Base-by-base conservation (phyloP, 768 basidiomycete genomes). In the Gyrodon lividus region DNA sequence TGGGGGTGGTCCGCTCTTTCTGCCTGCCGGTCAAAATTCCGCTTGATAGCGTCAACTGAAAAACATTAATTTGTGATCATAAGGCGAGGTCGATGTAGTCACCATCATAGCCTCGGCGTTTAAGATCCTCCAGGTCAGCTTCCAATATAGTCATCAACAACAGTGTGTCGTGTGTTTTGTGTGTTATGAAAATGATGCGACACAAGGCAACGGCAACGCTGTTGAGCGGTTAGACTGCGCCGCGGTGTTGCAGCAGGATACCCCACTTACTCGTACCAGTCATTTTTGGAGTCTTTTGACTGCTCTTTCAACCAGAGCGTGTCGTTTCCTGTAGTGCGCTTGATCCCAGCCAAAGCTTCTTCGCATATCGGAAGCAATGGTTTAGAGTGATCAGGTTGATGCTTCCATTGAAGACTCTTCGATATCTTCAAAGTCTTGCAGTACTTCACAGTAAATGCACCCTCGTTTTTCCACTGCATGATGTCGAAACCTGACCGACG, bases 71-170 rank as follows among this genome's bases (percentile, higher is more conserved):
- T 14, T 5, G 13, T 14, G 13, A 16, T 26, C 19, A 43, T 16
- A 34, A 16, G 13, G 6, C 19, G 19, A 19, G 28, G 34, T 4
- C 8, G n/a, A 6, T 24, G 40, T 41, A 33, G 5, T 30, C 60
- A 86, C 88, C 85, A 65, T 91, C 89, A 65, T 89, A 93, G 10
- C 91, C 92, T 53, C 91, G 74, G 26, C 89, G 73, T 57, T 83
- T 83, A 49, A 95, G 71, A 12, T 88, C 82, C 43, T 82, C 77
- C n/a, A 96, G 68, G 50, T 93, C 87, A 0, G 93, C 95, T 0
- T 89, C 89, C 16, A 98, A 75, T 41, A 98, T 90, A 0, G 92
- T 95, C 80, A 90, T 87, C 55, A 97, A 84, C 9, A 96, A 69
- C 13, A 97, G 72, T 0, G 88, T 84, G 63, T 98, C 93, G 60